A percentile compares a stretch with the other conserved stretches of the same genome.
These are phyloP conservation scores for Trametes maxima DNA, from an alignment of 768 basidiomycete species.

Conservation along the genomic window DNA sequence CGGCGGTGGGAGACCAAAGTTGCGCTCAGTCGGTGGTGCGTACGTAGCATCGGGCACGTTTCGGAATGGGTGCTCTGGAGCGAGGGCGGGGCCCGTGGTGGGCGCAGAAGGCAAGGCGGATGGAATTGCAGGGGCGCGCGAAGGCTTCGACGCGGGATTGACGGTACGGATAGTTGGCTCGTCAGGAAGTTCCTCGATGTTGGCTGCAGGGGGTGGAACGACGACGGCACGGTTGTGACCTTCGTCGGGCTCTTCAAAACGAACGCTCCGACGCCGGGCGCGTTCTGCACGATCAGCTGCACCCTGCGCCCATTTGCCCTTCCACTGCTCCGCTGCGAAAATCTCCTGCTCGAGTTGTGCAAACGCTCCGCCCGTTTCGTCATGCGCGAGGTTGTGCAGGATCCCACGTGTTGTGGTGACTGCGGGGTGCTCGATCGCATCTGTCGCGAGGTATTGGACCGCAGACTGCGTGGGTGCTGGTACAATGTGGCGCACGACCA, in stretches of 20 bases:
- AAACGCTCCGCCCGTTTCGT: background rate
- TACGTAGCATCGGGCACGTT: slow-evolving; percentile 9
- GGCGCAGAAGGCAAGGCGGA: background rate
- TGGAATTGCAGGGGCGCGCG: background rate
- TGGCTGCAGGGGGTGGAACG: background rate
- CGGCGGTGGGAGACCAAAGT: slow-evolving; percentile 19
- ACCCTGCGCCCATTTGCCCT: background rate
- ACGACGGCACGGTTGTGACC: background rate
- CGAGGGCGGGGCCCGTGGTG: slow-evolving; percentile 5
- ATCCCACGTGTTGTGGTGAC: background rate
- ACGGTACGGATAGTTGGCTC: background rate
- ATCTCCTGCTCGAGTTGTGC: slow-evolving; percentile 11
- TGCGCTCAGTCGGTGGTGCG: slow-evolving; percentile 8
- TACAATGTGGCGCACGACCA: background rate
- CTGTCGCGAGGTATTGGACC: background rate
- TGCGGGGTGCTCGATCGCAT: background rate
- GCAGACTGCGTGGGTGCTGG: background rate
- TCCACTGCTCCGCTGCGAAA: background rate
- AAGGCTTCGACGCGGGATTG: background rate
- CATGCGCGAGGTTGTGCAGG: background rate
- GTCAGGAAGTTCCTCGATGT: slow-evolving; percentile 5
- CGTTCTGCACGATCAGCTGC: background rate
- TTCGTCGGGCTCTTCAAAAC: slow-evolving; percentile 7
- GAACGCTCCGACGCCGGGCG: background rate
- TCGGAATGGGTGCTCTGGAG: slow-evolving; percentile 16